Conservation (phyloP, 371 early-diverging fungal genomes). For the Rhizopus microsporus region DNA sequence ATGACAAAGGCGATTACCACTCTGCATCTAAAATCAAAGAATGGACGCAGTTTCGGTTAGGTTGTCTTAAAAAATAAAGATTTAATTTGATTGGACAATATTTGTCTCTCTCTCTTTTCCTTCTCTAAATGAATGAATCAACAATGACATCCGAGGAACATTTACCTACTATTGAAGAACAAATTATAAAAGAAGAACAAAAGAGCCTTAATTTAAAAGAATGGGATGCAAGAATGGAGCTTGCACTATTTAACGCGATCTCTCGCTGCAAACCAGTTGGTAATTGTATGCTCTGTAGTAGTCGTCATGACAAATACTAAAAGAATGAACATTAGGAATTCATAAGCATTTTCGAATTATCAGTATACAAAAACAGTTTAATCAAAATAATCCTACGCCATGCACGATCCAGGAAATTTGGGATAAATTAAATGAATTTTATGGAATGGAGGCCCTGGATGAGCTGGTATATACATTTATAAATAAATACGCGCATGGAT, state of each 20-base stretch:
- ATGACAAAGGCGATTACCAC: slow-evolving; percentile 22
- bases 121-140: background rate
- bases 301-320: background rate
- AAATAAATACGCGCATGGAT: background rate
- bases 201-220: slow-evolving; percentile 19
- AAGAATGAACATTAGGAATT: slow-evolving; percentile 42
- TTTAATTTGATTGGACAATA: background rate
- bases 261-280: slow-evolving; percentile 65
- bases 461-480: slow-evolving; percentile 51
- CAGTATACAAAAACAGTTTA: slow-evolving; percentile 60
- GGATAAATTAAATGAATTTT: slow-evolving; percentile 53
- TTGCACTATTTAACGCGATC: slow-evolving; percentile 57
- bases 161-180: background rate
- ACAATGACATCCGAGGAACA: slow-evolving; percentile 1
- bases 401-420: slow-evolving; percentile 57
- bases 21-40: slow-evolving; percentile 26
- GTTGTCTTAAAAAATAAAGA: background rate
- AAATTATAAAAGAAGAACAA: background rate
- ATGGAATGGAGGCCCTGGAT: slow-evolving; percentile 57
- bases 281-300: slow-evolving; percentile 18
- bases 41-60: slow-evolving; percentile 16
- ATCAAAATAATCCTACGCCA: slow-evolving; percentile 45
- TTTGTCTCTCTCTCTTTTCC: background rate
- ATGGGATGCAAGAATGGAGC: slow-evolving; percentile 66
- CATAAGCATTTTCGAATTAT: slow-evolving; percentile 68